Conservation (phyloP, 169 alveolate genomes). For the Sarcocystis neurona region DNA sequence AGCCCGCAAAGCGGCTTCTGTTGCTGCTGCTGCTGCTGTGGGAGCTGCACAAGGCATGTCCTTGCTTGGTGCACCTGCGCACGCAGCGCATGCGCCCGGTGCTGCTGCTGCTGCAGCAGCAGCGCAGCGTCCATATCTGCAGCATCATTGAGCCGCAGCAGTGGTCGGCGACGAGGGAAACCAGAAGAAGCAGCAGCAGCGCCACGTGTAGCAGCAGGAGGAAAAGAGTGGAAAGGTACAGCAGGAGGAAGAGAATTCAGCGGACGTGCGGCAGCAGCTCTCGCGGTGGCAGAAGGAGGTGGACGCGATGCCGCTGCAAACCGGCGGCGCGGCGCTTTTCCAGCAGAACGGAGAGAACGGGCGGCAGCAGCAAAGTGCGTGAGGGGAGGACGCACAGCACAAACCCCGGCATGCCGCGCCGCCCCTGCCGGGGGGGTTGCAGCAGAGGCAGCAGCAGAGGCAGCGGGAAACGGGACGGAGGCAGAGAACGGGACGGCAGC, state of each 20-base stretch:
- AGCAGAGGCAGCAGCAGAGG: neutral
- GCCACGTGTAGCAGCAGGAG: neutral
- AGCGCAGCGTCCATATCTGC: too few species aligned
- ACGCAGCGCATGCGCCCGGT: too few species aligned
- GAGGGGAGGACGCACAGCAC: too few species aligned
- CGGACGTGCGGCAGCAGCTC: neutral
- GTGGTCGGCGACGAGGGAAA: too few species aligned
- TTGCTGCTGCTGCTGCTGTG: conserved; percentile 31
- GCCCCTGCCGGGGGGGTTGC: neutral
- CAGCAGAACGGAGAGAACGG: neutral
- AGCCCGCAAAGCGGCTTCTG: neutral
- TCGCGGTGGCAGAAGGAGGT: neutral
- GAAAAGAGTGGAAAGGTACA: neutral
- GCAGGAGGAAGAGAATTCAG: neutral
- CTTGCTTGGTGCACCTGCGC: too few species aligned
- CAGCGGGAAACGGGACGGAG: neutral
- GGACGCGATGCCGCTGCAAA: neutral
- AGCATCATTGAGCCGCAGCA: too few species aligned
- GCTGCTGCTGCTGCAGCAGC: too few species aligned
- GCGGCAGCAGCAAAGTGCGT: neutral
- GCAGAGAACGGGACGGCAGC: neutral
- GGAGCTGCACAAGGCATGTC: too few species aligned
- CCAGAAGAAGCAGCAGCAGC: too few species aligned
- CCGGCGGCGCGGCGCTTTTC: neutral
- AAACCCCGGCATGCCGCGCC: neutral